Base-by-base conservation (phyloP, 1,284 basidiomycete species). In the Ustilago loliicola region DNA sequence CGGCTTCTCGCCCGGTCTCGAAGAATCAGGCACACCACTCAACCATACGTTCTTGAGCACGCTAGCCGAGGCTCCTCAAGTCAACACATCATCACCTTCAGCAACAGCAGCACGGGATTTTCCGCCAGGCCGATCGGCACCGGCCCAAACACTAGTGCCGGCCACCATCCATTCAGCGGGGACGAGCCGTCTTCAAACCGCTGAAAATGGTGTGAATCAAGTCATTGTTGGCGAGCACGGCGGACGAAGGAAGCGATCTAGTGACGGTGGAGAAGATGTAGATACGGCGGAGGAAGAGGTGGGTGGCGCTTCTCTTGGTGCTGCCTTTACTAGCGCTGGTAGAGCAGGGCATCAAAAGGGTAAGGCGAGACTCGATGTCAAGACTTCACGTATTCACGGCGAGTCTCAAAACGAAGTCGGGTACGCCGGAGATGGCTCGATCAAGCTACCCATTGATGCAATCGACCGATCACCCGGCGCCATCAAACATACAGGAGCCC, bases 41-140 rank as follows among this genome's bases (percentile, higher is more conserved):
- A 89, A 89, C 82, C 85, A 87, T 42, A 87, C 87, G 2, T 89
- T 89, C 81, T 80, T 89, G 6, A 86, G 87, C 45, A 89, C 88
- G 1, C 77, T 89, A 2, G 88, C 88, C n/a, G 87, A 87, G 47
- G 70, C 76, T 7, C 80, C 79, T 2, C 67, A 71, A 21, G 61
- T 60, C 42, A 45, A 45, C 42, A 21, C 42, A 6, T 45, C 21
- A 21, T 25, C 48, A 50, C 10, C 48, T 27, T 50, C 48, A 50
- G 48, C 48, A 50, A 50, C 48, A 30, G 48, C 61, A 34, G 21
- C 17, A 58, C 69, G 63, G 70, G 71, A 77, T 77, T 77, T 73
- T 77, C 61, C 54, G 45, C 60, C 50, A 66, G 75, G 75, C 75
- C 75, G 75, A 72, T 61, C 75, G 75, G 75, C 75, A 77, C 75